Evolutionary conservation across 495 filamentous ascomycete genomes (phyloP), one percentile per base, ranked within the genome.

Genomic region (Xylaria acuta): DNA sequence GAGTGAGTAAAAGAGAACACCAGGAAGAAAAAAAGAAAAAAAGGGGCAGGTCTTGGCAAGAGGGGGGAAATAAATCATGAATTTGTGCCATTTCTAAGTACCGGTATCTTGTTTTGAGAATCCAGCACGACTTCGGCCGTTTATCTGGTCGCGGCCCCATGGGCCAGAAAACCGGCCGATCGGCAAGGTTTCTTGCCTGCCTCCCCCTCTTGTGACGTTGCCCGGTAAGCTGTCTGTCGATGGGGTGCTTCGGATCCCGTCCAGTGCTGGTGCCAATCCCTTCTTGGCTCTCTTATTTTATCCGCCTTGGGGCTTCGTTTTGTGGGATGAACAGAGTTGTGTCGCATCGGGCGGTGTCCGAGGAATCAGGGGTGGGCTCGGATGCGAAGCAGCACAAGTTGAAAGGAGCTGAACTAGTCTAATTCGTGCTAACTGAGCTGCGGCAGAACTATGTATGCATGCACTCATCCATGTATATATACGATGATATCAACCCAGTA

Each of bases 401-500:
- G 60, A 64, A 64, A 16, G 22, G 22, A 64, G 60, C 60, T 64
- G 60, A 64, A 64, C 60, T 30, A 5, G 2, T 34, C 34, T 43
- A 20, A 30, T 38, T 1, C 58, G 4, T 60, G 4, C 32, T 60
- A 20, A 36, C 32, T 60, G 58, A 60, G 58, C 60, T 43, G 60
- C 36, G 60, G 38, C 38, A 64, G 38, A 64, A 49, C 58, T 65
- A 65, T 71, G 43, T 34, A 65, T 66, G 45, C 59, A 60, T 71
- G 32, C 41, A 70, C 64, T 38, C 30, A 49, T 70, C 40, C 32
- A 67, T 36, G 43, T 49, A 25, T 30, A 53, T 34, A 78, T 81
- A 65, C 58, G 70, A 73, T 47, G 75, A 81, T 38, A 81, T 80
- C 30, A 72, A 82, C 58, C 78, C 14, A 59, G 16, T 59, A 80